Percentiles rank a stretch among this genome's conserved stretches.
phyloP scores from a whole-genome alignment of 2,329 filamentous ascomycete species.

The Samsoniella hepiali region DNA sequence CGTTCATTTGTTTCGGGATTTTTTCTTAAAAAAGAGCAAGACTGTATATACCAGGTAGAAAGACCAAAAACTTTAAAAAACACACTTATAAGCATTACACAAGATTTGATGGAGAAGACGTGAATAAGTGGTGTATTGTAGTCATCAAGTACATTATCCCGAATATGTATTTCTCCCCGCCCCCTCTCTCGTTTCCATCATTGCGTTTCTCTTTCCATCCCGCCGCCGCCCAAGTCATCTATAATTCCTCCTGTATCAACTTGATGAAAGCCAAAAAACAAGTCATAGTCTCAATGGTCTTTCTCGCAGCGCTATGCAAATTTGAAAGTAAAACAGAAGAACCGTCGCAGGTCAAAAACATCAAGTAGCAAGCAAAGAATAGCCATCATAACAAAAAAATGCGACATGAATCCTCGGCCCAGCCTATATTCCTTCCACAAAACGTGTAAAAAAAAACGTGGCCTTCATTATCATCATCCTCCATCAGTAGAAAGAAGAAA shows the following conservation, averaged over 20 bases:
- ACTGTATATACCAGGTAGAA: conserved; percentile 14
- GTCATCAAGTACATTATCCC: not conserved
- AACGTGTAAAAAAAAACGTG: not conserved
- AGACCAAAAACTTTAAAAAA: not conserved
- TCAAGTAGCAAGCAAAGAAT: not conserved
- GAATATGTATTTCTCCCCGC: not conserved
- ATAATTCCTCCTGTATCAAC: not conserved
- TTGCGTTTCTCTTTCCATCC: too few relatives aligned
- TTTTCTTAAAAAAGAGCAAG: not conserved
- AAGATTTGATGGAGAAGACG: not conserved
- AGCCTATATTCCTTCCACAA: not conserved
- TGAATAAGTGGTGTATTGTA: conserved; percentile 7
- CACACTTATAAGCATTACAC: not conserved
- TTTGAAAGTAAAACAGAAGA: not conserved
- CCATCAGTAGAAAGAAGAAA: not conserved
- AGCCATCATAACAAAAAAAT: not conserved
- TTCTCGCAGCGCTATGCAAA: conserved; percentile 18
- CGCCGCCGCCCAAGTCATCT: not conserved
- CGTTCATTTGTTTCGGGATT: not conserved
- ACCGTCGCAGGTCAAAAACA: not conserved
- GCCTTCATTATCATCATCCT: not conserved
- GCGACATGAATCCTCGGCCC: not conserved
- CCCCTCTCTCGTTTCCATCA: not conserved
- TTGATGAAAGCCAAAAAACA: not conserved
- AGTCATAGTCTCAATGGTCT: not conserved